Conservation (phyloP, 495 filamentous ascomycete species). For the Achaetomiella virescens region DNA sequence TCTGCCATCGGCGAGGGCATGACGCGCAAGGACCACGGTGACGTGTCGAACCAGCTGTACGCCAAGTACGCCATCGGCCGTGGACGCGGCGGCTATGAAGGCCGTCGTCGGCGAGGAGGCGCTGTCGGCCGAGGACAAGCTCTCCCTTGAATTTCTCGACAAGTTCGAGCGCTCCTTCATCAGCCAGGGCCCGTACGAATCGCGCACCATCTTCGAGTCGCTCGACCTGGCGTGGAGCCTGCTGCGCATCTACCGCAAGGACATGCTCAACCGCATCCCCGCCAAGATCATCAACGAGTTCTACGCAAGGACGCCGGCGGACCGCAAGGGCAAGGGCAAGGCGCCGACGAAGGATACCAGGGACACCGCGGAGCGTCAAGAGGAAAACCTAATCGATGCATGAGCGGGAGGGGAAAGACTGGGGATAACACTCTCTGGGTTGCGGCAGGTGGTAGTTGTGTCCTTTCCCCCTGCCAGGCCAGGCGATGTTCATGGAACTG, state of each 20-base stretch:
- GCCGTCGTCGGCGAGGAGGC: slow-evolving; percentile 98
- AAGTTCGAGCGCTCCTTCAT: slow-evolving; percentile 97
- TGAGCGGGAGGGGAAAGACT: slow-evolving; percentile 23
- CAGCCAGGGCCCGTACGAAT: slow-evolving; percentile 85
- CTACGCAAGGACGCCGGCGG: slow-evolving; percentile 64
- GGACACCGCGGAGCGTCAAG: slow-evolving; percentile 45
- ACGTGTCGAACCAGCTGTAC: slow-evolving; percentile 99
- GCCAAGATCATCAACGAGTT: slow-evolving; percentile 89
- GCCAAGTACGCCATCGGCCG: slow-evolving; percentile 99
- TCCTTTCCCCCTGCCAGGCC: not conserved
- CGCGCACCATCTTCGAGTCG: slow-evolving; percentile 80
- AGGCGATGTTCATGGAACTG: not conserved
- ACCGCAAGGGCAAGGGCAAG: slow-evolving; percentile 51
- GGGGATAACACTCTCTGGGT: not conserved
- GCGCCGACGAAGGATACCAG: slow-evolving; percentile 52
- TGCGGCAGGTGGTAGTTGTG: not conserved
- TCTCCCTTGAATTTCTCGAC: slow-evolving; percentile 95
- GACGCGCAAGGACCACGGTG: slow-evolving; percentile 92
- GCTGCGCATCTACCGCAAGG: slow-evolving; percentile 93
- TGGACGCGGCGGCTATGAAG: slow-evolving; percentile 98
- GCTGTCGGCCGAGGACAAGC: slow-evolving; percentile 89
- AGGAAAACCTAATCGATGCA: slow-evolving; percentile 65
- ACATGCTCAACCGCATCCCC: slow-evolving; percentile 94
- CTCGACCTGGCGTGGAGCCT: slow-evolving; percentile 94
- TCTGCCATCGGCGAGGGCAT: slow-evolving; percentile 96